phyloP scores from a whole-genome alignment of 2,329 filamentous ascomycete species.

The Botrytis galanthina region DNA sequence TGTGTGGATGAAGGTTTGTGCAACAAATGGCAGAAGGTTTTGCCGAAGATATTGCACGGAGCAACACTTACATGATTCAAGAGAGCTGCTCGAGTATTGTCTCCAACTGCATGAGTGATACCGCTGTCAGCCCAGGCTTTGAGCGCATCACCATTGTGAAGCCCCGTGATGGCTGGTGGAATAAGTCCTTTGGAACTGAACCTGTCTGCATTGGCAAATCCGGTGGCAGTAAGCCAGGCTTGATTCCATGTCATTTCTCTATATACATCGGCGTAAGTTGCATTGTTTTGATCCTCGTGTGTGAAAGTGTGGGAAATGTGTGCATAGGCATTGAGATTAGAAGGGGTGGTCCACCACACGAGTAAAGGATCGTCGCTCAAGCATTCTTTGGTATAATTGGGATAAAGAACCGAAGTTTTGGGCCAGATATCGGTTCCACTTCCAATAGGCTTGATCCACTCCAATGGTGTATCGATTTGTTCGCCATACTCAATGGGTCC shows the following conservation, averaged over 20 bases:
- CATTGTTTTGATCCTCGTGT: slow-evolving; percentile 57
- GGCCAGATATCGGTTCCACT: slow-evolving; percentile 52
- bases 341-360: slow-evolving; percentile 51
- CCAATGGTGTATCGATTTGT: slow-evolving; percentile 46
- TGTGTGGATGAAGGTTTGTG: neutral
- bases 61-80: slow-evolving; percentile 48
- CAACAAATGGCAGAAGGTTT: neutral
- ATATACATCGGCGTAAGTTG: slow-evolving; percentile 55
- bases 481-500: slow-evolving; percentile 46
- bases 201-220: slow-evolving; percentile 45
- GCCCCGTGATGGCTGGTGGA: slow-evolving; percentile 61
- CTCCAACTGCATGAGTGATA: slow-evolving; percentile 59
- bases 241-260: slow-evolving; percentile 61
- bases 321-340: slow-evolving; percentile 53
- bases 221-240: slow-evolving; percentile 55
- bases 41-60: neutral
- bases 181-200: slow-evolving; percentile 57
- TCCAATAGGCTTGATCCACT: slow-evolving; percentile 48
- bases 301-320: slow-evolving; percentile 64
- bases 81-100: slow-evolving; percentile 57
- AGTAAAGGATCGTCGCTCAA: slow-evolving; percentile 49
- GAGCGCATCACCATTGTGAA: slow-evolving; percentile 63
- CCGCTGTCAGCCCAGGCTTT: slow-evolving; percentile 58
- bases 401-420: slow-evolving; percentile 29
- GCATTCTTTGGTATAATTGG: slow-evolving; percentile 41